Percentiles rank a stretch among this genome's conserved stretches.
phyloP scores from a whole-genome alignment of 768 basidiomycete genomes.

The Pisolithus albus region DNA sequence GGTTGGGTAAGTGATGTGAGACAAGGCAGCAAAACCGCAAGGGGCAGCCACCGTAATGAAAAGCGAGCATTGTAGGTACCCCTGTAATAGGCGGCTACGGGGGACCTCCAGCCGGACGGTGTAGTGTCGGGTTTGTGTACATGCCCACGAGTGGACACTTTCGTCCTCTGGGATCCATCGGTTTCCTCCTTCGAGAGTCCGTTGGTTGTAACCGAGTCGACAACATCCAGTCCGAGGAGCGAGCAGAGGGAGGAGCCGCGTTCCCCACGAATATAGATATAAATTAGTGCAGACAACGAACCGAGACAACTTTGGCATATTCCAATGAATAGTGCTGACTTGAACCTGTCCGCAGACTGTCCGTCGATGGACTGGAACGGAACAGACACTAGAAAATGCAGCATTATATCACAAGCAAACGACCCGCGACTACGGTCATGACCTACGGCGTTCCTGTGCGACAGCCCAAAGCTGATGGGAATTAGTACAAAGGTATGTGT shows the following conservation, averaged over 20 bases:
- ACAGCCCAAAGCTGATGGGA: conserved; percentile 73
- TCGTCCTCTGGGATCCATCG: conserved; percentile 24
- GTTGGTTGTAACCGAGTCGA: conserved; percentile 7
- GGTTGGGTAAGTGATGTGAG: conserved; percentile 95
- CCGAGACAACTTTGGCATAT: conserved; percentile 79
- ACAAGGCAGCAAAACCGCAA: conserved; percentile 91
- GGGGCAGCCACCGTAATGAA: conserved; percentile 90
- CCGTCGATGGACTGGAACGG: conserved; percentile 72
- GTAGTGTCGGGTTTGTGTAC: conserved; percentile 17
- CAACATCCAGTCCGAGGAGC: conserved; percentile 52
- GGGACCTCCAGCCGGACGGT: conserved; percentile 25
- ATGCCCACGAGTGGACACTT: conserved; percentile 33
- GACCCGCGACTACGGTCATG: not conserved
- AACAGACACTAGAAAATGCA: conserved; percentile 56
- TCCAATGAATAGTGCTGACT: conserved; percentile 78
- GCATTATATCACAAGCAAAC: conserved; percentile 1
- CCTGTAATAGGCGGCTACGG: conserved; percentile 49
- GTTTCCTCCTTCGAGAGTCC: not conserved
- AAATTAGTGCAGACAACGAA: conserved; percentile 65
- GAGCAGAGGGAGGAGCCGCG: conserved; percentile 45
- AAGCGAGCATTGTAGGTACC: conserved; percentile 78
- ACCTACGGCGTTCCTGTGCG: conserved; percentile 86
- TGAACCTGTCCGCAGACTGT: conserved; percentile 62
- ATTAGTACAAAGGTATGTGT: not conserved
- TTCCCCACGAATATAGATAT: conserved; percentile 60